A percentile compares a stretch with the other conserved stretches of the same genome.
Evolutionary conservation across 805 yeast genomes (phyloP).

Genomic region (Diddensiella caesifluorescens): DNA sequence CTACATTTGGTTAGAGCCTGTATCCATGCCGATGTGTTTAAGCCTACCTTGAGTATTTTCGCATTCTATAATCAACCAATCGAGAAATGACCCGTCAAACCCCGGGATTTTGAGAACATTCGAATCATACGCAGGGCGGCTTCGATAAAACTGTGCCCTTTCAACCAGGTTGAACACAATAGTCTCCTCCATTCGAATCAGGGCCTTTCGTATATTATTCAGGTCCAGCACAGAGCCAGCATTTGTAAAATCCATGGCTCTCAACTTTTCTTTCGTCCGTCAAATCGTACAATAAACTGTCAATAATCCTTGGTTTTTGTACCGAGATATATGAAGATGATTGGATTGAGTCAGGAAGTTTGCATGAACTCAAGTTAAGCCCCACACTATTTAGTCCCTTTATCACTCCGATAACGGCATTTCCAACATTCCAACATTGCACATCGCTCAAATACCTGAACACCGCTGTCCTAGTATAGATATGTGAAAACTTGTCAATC

Average conservation of each 20-base stretch:
- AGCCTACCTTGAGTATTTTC: slow-evolving; percentile 57
- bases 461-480: no score
- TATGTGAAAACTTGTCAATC: no score
- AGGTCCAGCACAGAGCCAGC: slow-evolving; percentile 79
- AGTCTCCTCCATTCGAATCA: slow-evolving; percentile 94
- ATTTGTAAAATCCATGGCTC: slow-evolving; percentile 73
- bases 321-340: no score
- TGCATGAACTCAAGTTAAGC: no score
- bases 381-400: no score
- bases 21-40: slow-evolving; percentile 1
- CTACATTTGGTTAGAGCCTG: slow-evolving; percentile 11
- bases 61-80: slow-evolving; percentile 73
- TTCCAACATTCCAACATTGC: no score
- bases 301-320: no score
- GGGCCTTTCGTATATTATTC: slow-evolving; percentile 73
- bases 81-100: slow-evolving; percentile 76
- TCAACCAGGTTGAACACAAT: slow-evolving; percentile 90
- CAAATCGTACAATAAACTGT: no score
- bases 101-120: slow-evolving; percentile 54
- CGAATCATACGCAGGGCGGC: slow-evolving; percentile 67
- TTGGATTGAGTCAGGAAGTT: no score
- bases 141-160: slow-evolving; percentile 77
- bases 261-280: no score
- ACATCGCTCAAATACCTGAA: no score
- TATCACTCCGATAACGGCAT: no score